These are phyloP conservation scores for Boletus reticulatus DNA, from an alignment of 768 basidiomycete species.

Conservation along the genomic window DNA sequence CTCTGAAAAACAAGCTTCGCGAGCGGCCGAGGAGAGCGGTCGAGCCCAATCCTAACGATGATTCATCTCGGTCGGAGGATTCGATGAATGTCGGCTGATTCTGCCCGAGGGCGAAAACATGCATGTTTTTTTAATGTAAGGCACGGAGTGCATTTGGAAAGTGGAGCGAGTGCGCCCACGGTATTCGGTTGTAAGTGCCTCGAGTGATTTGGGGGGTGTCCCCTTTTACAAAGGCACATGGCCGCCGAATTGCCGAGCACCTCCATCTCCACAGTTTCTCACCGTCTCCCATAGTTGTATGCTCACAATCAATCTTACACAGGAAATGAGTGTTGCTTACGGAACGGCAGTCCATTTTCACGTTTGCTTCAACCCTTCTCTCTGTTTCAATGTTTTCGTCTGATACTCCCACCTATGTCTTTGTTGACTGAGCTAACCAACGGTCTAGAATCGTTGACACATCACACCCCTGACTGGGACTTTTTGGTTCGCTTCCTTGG, in stretches of 20 bases:
- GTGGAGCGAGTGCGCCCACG: conserved; percentile 27
- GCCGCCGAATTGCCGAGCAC: conserved; percentile 34
- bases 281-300: conserved; percentile 26
- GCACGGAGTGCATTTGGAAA: conserved; percentile 3
- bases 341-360: conserved; percentile 25
- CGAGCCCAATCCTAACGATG: conserved; percentile 15
- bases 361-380: conserved; percentile 20
- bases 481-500: conserved; percentile 23
- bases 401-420: conserved; percentile 18
- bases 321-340: conserved; percentile 32
- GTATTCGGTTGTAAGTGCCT: conserved; percentile 18
- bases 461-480: conserved; percentile 31
- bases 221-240: conserved; percentile 14
- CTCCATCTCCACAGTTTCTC: conserved; percentile 36
- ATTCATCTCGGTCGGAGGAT: conserved; percentile 24
- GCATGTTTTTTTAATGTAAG: conserved; percentile 24
- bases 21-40: conserved; percentile 21
- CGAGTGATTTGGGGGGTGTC: conserved; percentile 30
- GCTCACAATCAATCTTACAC: conserved; percentile 32
- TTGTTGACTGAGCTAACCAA: conserved; percentile 26
- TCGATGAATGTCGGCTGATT: conserved; percentile 32
- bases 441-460: conserved; percentile 22
- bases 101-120: conserved; percentile 12
- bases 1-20: conserved; percentile 29
- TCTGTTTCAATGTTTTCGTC: conserved; percentile 15